Percentiles rank a stretch among this genome's conserved stretches.
These are phyloP conservation scores for Mycena galericulata DNA, from an alignment of 768 basidiomycete genomes.

Conservation along the genomic window DNA sequence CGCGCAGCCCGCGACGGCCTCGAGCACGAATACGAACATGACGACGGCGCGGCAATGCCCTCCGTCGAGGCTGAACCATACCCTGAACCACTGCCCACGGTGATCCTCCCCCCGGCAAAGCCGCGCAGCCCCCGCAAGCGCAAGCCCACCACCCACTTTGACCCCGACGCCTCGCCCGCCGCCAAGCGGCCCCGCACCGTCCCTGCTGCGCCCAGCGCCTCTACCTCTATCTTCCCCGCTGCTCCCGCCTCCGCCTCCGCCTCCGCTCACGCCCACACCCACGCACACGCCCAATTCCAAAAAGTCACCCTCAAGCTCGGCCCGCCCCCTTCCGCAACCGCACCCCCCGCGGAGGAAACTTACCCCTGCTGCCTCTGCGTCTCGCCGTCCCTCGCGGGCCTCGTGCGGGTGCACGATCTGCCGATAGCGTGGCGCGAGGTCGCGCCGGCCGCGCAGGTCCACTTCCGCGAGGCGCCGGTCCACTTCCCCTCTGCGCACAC, in stretches of 20 bases:
- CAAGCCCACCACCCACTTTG: slow-evolving; percentile 27
- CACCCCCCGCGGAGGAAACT: slow-evolving; percentile 33
- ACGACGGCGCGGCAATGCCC: not conserved
- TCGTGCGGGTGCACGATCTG: slow-evolving; percentile 77
- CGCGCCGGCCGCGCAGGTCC: slow-evolving; percentile 49
- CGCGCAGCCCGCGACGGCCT: slow-evolving; percentile 31
- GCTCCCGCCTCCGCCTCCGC: slow-evolving; percentile 8
- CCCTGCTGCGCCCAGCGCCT: not conserved
- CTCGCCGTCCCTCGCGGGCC: slow-evolving; percentile 61
- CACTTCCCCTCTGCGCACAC: slow-evolving; percentile 3
- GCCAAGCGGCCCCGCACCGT: slow-evolving; percentile 24
- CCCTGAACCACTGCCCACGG: not conserved
- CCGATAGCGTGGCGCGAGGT: slow-evolving; percentile 68
- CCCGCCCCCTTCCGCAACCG: slow-evolving; percentile 61
- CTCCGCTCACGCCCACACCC: slow-evolving; percentile 19
- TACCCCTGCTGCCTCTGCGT: slow-evolving; percentile 81
- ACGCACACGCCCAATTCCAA: slow-evolving; percentile 39
- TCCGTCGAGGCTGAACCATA: not conserved
- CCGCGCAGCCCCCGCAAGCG: slow-evolving; percentile 34
- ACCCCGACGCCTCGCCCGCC: slow-evolving; percentile 10
- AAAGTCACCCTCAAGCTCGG: slow-evolving; percentile 77
- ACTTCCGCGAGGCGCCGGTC: slow-evolving; percentile 24
- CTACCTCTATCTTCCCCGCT: not conserved
- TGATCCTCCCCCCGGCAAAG: not conserved
- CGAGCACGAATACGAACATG: not conserved